phyloP scores from a whole-genome alignment of 805 yeast species.

The Vanderwaltozyma yarrowii region DNA sequence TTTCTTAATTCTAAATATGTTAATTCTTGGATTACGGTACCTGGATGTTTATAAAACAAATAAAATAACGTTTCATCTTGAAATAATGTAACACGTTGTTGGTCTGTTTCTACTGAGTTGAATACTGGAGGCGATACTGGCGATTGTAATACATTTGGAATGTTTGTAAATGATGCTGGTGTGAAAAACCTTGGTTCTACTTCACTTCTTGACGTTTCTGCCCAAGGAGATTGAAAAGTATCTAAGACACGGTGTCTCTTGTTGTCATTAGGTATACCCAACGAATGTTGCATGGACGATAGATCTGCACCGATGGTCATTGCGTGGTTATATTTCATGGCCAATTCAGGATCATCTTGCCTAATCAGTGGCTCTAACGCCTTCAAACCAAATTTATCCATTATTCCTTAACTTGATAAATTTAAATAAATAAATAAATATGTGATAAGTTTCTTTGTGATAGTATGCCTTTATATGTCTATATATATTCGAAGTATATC shows the following conservation, averaged over 20 bases:
- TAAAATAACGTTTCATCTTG: constrained; percentile 90
- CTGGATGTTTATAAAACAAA: constrained; percentile 87
- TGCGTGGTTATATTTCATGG: constrained; percentile 21
- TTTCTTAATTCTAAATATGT: constrained; percentile 85
- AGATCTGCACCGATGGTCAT: constrained; percentile 29
- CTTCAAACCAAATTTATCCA: constrained; percentile 27
- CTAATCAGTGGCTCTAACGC: constrained; percentile 26
- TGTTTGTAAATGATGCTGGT: constrained; percentile 45
- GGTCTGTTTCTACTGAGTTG: constrained; percentile 27
- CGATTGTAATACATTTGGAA: constrained; percentile 25
- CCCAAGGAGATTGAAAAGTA: constrained; percentile 88
- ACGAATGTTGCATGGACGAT: constrained; percentile 26
- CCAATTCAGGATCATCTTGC: constrained; percentile 18
- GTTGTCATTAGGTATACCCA: constrained; percentile 23
- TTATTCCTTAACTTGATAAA: neutral
- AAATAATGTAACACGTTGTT: constrained; percentile 47
- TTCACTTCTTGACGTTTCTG: constrained; percentile 79
- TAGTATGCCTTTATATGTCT: no score
- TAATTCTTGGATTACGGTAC: constrained; percentile 85
- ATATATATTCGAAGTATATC: no score
- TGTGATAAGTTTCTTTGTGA: no score
- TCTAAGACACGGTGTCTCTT: constrained; percentile 25
- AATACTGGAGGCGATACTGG: constrained; percentile 24
- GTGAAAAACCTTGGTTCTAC: constrained; percentile 74
- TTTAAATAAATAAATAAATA: neutral